A percentile compares a stretch with the other conserved stretches of the same genome.
These are phyloP conservation scores for Athelia psychrophila DNA, from an alignment of 1,284 basidiomycete genomes.

Conservation along the genomic window DNA sequence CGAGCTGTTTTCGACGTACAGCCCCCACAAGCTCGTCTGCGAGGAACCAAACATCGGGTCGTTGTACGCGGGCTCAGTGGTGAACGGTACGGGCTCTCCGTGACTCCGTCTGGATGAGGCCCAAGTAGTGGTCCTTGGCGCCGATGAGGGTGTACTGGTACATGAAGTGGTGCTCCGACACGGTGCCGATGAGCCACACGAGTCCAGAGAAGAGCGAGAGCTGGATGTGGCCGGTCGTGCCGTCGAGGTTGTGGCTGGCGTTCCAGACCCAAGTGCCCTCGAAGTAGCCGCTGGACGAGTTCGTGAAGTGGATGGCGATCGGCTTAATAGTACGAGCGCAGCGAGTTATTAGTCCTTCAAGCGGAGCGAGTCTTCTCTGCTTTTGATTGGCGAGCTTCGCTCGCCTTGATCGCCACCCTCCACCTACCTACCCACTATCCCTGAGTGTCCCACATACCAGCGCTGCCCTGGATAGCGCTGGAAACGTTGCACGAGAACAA, in stretches of 20 bases:
- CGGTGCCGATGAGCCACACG: constrained; percentile 74
- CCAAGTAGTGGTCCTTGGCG: constrained; percentile 69
- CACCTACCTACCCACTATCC: constrained; percentile 23
- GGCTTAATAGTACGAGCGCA: too few species aligned
- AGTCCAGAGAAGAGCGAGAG: constrained; percentile 74
- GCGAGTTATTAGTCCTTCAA: too few species aligned
- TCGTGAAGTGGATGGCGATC: constrained; percentile 63
- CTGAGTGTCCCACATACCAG: constrained; percentile 39
- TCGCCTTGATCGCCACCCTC: too few species aligned
- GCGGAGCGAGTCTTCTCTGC: too few species aligned
- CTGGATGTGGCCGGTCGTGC: constrained; percentile 37
- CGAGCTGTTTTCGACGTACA: constrained; percentile 50
- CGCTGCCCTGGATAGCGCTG: background rate
- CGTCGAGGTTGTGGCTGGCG: constrained; percentile 73
- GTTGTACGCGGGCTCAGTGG: constrained; percentile 40
- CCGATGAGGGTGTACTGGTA: constrained; percentile 67
- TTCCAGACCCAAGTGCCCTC: constrained; percentile 77
- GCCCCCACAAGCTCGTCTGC: constrained; percentile 50
- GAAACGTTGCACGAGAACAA: constrained; percentile 31
- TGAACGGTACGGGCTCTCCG: constrained; percentile 60
- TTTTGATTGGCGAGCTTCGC: too few species aligned
- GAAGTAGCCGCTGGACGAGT: constrained; percentile 54
- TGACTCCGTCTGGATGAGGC: constrained; percentile 71
- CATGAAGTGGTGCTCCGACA: constrained; percentile 62
- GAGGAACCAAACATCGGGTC: constrained; percentile 49